Conservation (phyloP, 2,329 filamentous ascomycete species). For the Pestalotiopsis sp. region DNA sequence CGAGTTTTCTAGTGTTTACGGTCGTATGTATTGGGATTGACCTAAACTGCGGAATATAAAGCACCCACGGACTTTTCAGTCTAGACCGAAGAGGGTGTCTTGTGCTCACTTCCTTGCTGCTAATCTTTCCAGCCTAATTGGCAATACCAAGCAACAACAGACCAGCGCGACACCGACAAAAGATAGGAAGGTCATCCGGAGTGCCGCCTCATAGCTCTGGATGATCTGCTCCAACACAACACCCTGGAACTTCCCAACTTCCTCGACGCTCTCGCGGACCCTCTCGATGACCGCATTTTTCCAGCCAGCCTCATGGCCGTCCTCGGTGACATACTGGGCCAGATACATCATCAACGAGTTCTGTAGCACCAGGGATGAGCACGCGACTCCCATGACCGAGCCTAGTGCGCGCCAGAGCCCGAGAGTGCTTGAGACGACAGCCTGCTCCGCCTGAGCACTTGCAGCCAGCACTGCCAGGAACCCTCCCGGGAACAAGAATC, state of each 20-base stretch:
- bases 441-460: conserved; percentile 63
- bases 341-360: conserved; percentile 68
- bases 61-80: not conserved
- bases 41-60: not conserved
- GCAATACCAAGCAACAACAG: conserved; percentile 49
- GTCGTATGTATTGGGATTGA: no score
- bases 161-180: conserved; percentile 50
- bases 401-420: conserved; percentile 74
- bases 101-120: conserved; percentile 42
- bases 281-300: conserved; percentile 57
- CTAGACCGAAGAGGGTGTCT: not conserved
- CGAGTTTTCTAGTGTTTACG: no score
- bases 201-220: conserved; percentile 53
- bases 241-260: conserved; percentile 42
- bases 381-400: conserved; percentile 71
- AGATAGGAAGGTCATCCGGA: conserved; percentile 49
- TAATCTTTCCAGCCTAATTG: conserved; percentile 57
- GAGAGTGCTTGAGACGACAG: conserved; percentile 71
- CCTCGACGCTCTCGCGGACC: conserved; percentile 58
- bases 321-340: conserved; percentile 51
- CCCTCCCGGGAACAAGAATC: conserved; percentile 66
- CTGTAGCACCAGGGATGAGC: conserved; percentile 73
- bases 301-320: conserved; percentile 45
- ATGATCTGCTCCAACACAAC: conserved; percentile 56
- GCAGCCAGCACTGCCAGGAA: conserved; percentile 66